Evolutionary conservation across 176 grass and related monocot species (phyloP), one percentile per base, ranked within the genome.

Genomic region (Juncus inflexus): DNA sequence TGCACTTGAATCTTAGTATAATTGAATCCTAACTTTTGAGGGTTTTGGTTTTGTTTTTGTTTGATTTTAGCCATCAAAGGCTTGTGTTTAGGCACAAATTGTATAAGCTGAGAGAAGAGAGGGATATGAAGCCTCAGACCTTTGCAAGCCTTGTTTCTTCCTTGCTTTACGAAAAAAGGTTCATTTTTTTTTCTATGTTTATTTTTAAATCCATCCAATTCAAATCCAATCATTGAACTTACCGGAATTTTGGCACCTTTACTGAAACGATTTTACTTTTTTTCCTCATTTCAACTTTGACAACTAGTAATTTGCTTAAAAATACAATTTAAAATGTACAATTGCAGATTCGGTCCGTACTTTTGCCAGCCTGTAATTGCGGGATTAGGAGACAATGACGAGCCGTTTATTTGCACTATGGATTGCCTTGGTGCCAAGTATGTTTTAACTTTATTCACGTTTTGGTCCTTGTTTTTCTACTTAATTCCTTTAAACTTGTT

Each of bases 351-450:
- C 12, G 94, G 94, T 16, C 94, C 94, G 58, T 99, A 92, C 69
- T 87, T 99, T 65, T 94, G 95, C 70, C 89, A 94, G 64, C 95
- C 95, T 15, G 63, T 99, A 41, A 94, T 99, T 67, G 89, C 89
- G 83, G 95, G 95, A 78, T 86, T 99, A 80, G 89, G 89, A 78
- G 80, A 90, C 37, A 81, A 90, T 8, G 67, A 90, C 2, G 65
- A 72, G 66, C 95, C 95, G 6, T 99, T 99, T 65, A 99, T 99
- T 70, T 99, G 95, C 79, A 99, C 95, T 61, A 99, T 99, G 95
- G 95, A 99, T 74, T 99, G 89, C 80, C 35, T 99, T 16, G 95
- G 95, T 83, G 95, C 95, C 77, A 99, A 99, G 95, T 99, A 94
- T 7, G 89, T 81, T 45, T 71, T 57, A 37, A 35, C 69, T 74